These are phyloP conservation scores for Pezicula rhizophila DNA, from an alignment of 2,329 filamentous ascomycete species.

Conservation along the genomic window DNA sequence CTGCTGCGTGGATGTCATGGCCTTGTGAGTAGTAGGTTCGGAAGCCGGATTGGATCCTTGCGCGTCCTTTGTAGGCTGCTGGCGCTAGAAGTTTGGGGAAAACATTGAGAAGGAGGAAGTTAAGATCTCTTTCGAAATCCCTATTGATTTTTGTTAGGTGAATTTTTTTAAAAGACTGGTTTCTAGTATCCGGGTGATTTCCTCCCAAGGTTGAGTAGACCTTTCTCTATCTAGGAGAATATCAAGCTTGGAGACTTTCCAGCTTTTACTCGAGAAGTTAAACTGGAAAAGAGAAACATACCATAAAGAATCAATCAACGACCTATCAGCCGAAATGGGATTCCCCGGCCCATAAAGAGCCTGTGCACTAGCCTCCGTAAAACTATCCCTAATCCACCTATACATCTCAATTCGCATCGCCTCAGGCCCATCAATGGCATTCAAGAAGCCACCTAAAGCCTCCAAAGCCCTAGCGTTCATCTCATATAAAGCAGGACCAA, in stretches of 20 bases:
- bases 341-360: conserved; percentile 41
- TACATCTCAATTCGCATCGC: conserved; percentile 31
- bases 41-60: too few species aligned
- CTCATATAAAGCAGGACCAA: conserved; percentile 30
- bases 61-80: too few species aligned
- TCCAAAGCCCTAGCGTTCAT: conserved; percentile 33
- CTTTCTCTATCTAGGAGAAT: too few species aligned
- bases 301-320: conserved; percentile 34
- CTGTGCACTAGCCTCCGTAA: conserved; percentile 33
- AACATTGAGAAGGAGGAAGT: too few species aligned
- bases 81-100: too few species aligned
- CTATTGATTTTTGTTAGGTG: too few species aligned
- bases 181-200: too few species aligned
- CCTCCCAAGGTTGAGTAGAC: too few species aligned
- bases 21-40: conserved; percentile 21
- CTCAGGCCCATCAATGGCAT: conserved; percentile 18
- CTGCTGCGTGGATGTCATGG: conserved; percentile 24
- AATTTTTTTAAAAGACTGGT: conserved; percentile 16
- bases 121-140: too few species aligned
- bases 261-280: neutral
- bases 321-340: conserved; percentile 31
- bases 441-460: conserved; percentile 29
- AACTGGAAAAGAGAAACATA: conserved; percentile 11
- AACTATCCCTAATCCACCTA: conserved; percentile 33
- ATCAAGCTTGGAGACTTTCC: conserved; percentile 19